Conservation (phyloP, 2,329 filamentous ascomycete species). For the Lasiodiplodia citricola region DNA sequence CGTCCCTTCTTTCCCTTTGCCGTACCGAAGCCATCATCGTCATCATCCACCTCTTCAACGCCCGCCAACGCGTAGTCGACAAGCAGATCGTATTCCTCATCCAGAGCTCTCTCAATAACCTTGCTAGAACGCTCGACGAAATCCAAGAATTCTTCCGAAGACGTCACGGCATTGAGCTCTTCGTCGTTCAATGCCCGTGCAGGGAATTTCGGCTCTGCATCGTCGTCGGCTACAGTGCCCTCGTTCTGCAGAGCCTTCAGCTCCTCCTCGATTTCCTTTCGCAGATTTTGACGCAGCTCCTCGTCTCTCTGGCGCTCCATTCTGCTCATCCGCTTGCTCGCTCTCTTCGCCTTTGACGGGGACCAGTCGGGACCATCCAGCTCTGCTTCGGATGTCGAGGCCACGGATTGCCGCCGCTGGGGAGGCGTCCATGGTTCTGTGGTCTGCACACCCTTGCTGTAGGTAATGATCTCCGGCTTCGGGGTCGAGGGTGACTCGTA, state of each 20-base stretch:
- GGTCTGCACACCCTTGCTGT: constrained; percentile 96
- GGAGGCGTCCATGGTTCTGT: constrained; percentile 71
- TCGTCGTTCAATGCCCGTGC: constrained; percentile 80
- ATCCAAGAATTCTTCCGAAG: constrained; percentile 90
- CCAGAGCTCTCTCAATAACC: constrained; percentile 86
- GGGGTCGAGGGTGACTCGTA: constrained; percentile 80
- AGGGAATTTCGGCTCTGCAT: constrained; percentile 65
- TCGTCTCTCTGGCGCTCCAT: constrained; percentile 84
- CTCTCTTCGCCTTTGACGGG: constrained; percentile 56
- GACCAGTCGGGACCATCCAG: constrained; percentile 64
- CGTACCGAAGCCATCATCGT: constrained; percentile 74
- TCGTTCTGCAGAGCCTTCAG: constrained; percentile 68
- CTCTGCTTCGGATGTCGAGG: constrained; percentile 51
- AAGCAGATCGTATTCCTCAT: constrained; percentile 94
- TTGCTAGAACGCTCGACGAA: constrained; percentile 97
- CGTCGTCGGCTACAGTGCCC: constrained; percentile 43
- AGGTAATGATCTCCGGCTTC: constrained; percentile 82
- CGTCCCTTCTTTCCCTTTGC: constrained; percentile 73
- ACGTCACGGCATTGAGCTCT: constrained; percentile 87
- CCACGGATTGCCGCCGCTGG: constrained; percentile 54
- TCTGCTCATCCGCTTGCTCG: constrained; percentile 76
- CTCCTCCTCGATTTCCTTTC: constrained; percentile 92
- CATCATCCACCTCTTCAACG: constrained; percentile 76
- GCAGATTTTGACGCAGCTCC: constrained; percentile 81
- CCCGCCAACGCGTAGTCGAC: constrained; percentile 90